Percentiles rank a stretch among this genome's conserved stretches.
These are phyloP conservation scores for Nasturtium officinale DNA, from an alignment of 345 rosid species.

Conservation along the genomic window DNA sequence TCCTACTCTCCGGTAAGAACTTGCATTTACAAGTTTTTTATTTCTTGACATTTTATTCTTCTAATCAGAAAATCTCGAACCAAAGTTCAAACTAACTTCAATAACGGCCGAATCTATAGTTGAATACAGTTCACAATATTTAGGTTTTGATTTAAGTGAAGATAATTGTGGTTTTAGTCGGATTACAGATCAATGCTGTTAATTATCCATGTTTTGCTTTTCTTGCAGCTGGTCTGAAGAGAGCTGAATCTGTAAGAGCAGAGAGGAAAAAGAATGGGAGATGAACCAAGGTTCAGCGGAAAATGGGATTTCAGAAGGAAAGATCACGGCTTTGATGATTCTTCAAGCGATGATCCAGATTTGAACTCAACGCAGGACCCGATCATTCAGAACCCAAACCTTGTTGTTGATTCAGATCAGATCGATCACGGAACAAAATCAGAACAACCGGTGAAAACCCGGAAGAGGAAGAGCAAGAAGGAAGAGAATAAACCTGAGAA, in stretches of 20 bases:
- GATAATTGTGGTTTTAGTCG: not conserved
- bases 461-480: constrained; percentile 33
- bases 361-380: constrained; percentile 17
- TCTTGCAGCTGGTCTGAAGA: constrained; percentile 25
- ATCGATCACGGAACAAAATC: not conserved
- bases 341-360: constrained; percentile 42
- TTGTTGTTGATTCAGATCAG: constrained; percentile 3
- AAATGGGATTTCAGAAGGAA: constrained; percentile 46
- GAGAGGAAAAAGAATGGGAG: constrained; percentile 31
- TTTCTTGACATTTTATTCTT: too few relatives aligned
- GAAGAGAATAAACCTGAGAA: constrained; percentile 33
- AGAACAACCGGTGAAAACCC: constrained; percentile 25
- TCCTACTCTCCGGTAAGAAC: constrained; percentile 27
- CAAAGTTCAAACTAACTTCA: not conserved
- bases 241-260: not conserved
- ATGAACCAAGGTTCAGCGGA: constrained; percentile 32
- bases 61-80: not conserved
- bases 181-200: not conserved
- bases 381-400: constrained; percentile 10
- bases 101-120: not conserved
- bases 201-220: not conserved
- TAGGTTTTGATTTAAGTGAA: not conserved
- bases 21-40: not conserved
- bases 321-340: constrained; percentile 36
- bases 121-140: not conserved